phyloP scores from a whole-genome alignment of 306 rosid species.

The Trifolium dubium region DNA sequence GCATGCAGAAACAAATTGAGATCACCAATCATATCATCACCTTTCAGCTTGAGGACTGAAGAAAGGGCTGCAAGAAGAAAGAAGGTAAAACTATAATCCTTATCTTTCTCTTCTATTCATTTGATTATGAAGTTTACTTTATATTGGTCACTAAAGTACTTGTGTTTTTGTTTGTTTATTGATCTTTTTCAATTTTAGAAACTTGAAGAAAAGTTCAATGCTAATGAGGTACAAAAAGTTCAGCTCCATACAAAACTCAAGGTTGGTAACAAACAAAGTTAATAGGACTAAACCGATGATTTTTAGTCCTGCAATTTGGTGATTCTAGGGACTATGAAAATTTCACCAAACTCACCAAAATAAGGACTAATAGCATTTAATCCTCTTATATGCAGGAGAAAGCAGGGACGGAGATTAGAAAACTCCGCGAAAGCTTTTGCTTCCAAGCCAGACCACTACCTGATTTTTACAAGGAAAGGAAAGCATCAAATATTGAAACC shows the following conservation, averaged over 20 bases:
- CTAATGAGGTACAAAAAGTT: conserved; percentile 64
- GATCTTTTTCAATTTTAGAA: conserved; percentile 58
- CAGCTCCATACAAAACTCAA: conserved; percentile 69
- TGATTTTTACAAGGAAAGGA: conserved; percentile 77
- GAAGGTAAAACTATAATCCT: conserved; percentile 59
- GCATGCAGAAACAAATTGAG: conserved; percentile 74
- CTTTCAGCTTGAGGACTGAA: conserved; percentile 88
- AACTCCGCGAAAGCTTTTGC: conserved; percentile 78
- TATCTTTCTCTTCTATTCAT: conserved; percentile 18
- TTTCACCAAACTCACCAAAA: not conserved
- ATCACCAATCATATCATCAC: conserved; percentile 76
- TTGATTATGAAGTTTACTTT: conserved; percentile 17
- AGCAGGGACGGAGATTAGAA: conserved; percentile 70
- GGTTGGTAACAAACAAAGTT: conserved; percentile 51
- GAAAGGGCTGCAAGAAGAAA: conserved; percentile 92
- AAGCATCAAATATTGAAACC: conserved; percentile 54
- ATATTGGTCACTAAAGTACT: conserved; percentile 3
- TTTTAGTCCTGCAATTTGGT: not conserved
- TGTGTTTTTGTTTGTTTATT: conserved; percentile 5
- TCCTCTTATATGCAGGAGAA: conserved; percentile 64
- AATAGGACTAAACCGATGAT: not conserved
- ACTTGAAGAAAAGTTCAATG: conserved; percentile 95
- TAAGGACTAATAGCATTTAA: not conserved
- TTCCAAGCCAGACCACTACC: conserved; percentile 97
- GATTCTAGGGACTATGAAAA: not conserved